Percentiles rank a stretch among this genome's conserved stretches.
Conservation (phyloP, 139 green algal genomes). For the Axilococcus clingmanii region DNA sequence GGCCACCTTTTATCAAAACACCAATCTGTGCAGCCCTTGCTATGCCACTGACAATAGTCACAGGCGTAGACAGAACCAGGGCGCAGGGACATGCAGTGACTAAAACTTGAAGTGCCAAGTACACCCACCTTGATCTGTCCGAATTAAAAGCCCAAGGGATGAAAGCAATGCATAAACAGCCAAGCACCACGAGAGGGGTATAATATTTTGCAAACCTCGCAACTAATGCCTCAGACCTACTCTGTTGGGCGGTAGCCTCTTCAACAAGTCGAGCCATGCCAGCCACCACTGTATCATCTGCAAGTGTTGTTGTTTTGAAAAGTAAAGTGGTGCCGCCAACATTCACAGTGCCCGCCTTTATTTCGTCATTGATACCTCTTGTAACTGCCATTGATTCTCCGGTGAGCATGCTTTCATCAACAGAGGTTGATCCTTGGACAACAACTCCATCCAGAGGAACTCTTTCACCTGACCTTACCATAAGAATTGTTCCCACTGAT, state of each 20-base stretch:
- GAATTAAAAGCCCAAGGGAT: slow-evolving; percentile 25
- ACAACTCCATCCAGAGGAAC: slow-evolving; percentile 68
- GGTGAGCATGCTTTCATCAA: slow-evolving; percentile 75
- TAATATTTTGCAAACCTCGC: slow-evolving; percentile 58
- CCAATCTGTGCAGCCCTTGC: slow-evolving; percentile 37
- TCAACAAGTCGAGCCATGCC: slow-evolving; percentile 56
- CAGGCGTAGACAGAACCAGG: slow-evolving; percentile 73
- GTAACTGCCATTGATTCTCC: slow-evolving; percentile 46
- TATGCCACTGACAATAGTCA: slow-evolving; percentile 41
- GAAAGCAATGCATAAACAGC: slow-evolving; percentile 36
- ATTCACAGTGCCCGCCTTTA: slow-evolving; percentile 57
- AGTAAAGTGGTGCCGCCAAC: slow-evolving; percentile 28
- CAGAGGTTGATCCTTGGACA: slow-evolving; percentile 28
- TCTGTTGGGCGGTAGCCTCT: slow-evolving; percentile 37
- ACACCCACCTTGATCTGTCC: slow-evolving; percentile 39
- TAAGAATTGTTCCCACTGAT: slow-evolving; percentile 24
- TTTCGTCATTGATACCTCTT: slow-evolving; percentile 34
- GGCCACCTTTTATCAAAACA: slow-evolving; percentile 68
- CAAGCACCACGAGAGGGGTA: slow-evolving; percentile 60
- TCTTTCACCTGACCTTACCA: slow-evolving; percentile 52
- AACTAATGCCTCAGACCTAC: slow-evolving; percentile 37
- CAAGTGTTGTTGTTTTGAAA: slow-evolving; percentile 35
- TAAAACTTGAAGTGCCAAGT: slow-evolving; percentile 64
- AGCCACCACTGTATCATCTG: slow-evolving; percentile 54
- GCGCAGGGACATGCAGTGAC: slow-evolving; percentile 78